These are phyloP conservation scores for Tolypocladium pustulatum DNA, from an alignment of 2,329 filamentous ascomycete genomes.

Conservation along the genomic window DNA sequence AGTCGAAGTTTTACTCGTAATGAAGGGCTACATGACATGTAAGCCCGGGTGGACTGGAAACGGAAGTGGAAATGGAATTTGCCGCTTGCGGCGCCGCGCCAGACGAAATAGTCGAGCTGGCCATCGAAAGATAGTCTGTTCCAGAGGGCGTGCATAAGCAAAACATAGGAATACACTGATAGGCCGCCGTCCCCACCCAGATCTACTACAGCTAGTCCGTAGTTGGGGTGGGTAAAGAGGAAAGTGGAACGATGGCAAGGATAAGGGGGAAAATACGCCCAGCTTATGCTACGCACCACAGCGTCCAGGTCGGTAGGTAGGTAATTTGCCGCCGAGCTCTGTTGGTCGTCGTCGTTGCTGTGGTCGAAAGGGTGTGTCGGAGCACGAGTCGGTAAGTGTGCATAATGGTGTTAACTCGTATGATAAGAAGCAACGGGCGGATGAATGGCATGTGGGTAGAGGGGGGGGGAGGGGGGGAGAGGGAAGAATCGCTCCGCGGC, in stretches of 20 bases:
- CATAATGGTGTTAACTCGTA: not conserved
- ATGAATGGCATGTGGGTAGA: not conserved
- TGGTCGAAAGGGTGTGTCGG: not conserved
- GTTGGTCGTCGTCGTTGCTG: not conserved
- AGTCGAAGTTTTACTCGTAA: not conserved
- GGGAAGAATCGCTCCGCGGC: not conserved
- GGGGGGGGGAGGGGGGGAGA: too few relatives aligned
- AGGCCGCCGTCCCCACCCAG: not conserved
- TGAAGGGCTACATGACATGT: not conserved
- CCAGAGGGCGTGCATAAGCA: not conserved
- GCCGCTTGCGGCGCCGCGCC: not conserved
- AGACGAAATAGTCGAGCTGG: not conserved
- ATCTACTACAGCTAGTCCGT: not conserved
- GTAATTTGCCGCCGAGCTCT: not conserved
- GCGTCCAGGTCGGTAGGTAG: not conserved
- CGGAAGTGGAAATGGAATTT: not conserved
- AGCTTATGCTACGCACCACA: not conserved
- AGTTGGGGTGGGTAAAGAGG: not conserved
- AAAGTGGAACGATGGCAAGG: not conserved
- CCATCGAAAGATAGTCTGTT: not conserved
- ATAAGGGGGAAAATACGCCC: not conserved
- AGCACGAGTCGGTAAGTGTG: not conserved
- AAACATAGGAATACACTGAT: not conserved
- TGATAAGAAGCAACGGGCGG: not conserved
- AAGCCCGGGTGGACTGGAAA: not conserved